phyloP scores from a whole-genome alignment of 805 yeast species.

The Jamesozyma spencerorum region DNA sequence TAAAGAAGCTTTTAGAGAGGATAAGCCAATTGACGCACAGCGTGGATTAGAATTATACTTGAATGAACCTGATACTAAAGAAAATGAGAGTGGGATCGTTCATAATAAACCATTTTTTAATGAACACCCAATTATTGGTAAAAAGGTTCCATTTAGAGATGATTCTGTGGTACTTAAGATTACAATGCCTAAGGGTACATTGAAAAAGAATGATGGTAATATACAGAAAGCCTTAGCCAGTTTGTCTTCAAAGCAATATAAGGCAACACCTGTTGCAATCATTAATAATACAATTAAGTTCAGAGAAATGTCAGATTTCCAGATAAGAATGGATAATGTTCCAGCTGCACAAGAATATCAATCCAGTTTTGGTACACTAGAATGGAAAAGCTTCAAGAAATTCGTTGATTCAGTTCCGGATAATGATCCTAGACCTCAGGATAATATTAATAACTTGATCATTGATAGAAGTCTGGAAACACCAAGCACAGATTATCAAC shows the following conservation, averaged over 20 bases:
- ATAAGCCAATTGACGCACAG: conserved; percentile 17
- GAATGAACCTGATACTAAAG: conserved; percentile 23
- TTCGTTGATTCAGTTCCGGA: conserved; percentile 31
- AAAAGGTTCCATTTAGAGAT: conserved; percentile 34
- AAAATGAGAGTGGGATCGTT: conserved; percentile 25
- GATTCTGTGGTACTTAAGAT: conserved; percentile 55
- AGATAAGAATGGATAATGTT: conserved; percentile 53
- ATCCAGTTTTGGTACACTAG: conserved; percentile 22
- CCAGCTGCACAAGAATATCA: conserved; percentile 34
- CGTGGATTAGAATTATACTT: conserved; percentile 25
- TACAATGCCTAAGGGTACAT: conserved; percentile 46
- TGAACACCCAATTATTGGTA: conserved; percentile 58
- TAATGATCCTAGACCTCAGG: conserved; percentile 33
- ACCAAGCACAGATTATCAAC: conserved; percentile 25
- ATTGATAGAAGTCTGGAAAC: conserved; percentile 16
- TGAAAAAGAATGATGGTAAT: conserved; percentile 35
- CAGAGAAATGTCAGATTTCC: conserved; percentile 84
- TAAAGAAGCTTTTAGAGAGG: conserved; percentile 28
- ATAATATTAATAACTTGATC: conserved; percentile 23
- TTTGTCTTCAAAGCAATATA: conserved; percentile 31
- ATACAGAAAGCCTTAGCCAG: conserved; percentile 36
- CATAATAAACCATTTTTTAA: conserved; percentile 19
- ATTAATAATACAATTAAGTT: conserved; percentile 64
- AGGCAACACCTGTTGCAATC: conserved; percentile 54
- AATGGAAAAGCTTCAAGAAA: conserved; percentile 24